These are phyloP conservation scores for Phialemoniopsis sp. DNA, from an alignment of 2,329 filamentous ascomycete species.

Conservation along the genomic window DNA sequence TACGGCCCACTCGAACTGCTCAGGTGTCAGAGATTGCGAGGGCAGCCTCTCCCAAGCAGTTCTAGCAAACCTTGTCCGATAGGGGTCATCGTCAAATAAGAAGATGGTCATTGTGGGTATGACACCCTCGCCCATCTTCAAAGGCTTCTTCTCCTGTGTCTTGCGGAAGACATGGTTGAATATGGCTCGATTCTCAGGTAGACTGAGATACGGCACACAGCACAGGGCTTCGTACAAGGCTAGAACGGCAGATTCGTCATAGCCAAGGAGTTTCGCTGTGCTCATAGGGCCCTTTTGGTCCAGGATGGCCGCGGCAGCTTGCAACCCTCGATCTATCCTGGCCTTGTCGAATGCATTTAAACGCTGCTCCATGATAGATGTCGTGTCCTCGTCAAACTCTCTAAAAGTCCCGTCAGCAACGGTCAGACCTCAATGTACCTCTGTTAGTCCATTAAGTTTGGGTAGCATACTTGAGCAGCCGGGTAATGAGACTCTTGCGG, in stretches of 20 bases:
- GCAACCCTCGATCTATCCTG: constrained; percentile 31
- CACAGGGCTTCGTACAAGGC: constrained; percentile 87
- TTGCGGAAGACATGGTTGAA: constrained; percentile 84
- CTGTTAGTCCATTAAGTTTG: too few species aligned
- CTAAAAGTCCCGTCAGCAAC: constrained; percentile 3
- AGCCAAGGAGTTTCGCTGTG: constrained; percentile 38
- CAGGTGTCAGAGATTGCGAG: constrained; percentile 55
- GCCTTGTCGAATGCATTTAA: constrained; percentile 31
- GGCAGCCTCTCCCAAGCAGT: constrained; percentile 64
- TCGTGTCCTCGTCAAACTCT: constrained; percentile 34
- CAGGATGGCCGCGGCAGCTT: constrained; percentile 44
- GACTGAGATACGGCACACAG: constrained; percentile 70
- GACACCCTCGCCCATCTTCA: constrained; percentile 68
- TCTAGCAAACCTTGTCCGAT: constrained; percentile 63
- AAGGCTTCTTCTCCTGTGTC: constrained; percentile 72
- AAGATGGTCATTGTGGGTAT: constrained; percentile 83
- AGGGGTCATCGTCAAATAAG: constrained; percentile 68
- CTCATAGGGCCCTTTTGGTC: constrained; percentile 41
- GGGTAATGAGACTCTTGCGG: constrained; percentile 58
- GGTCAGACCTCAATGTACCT: too few species aligned
- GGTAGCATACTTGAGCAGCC: constrained; percentile 52
- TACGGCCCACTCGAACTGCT: constrained; percentile 86
- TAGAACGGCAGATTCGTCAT: constrained; percentile 60
- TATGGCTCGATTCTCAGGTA: constrained; percentile 44
- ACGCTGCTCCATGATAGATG: constrained; percentile 31